phyloP scores from a whole-genome alignment of 1,284 basidiomycete species.

The Agroathelia rolfsii region DNA sequence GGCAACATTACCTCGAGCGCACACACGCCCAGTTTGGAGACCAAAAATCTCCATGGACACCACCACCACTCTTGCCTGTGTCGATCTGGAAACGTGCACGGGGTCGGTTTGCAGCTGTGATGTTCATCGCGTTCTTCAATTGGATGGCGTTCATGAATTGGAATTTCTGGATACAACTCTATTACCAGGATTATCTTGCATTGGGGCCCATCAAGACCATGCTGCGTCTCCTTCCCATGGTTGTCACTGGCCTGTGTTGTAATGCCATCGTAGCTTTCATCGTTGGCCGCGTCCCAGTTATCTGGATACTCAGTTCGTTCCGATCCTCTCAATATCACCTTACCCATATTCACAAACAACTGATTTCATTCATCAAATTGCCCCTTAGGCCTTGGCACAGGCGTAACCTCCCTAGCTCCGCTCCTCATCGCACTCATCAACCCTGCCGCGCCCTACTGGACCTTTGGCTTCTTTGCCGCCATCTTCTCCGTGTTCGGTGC shows the following conservation, averaged over 20 bases:
- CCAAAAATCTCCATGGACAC: conserved; percentile 28
- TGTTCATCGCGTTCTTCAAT: conserved; percentile 58
- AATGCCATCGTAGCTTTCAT: conserved; percentile 27
- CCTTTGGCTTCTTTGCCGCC: conserved; percentile 72
- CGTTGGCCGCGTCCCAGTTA: conserved; percentile 18
- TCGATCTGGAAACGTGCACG: conserved; percentile 59
- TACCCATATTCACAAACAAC: conserved; percentile 1
- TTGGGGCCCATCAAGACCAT: conserved; percentile 27
- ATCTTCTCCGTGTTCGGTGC: conserved; percentile 66
- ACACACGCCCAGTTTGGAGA: conserved; percentile 17
- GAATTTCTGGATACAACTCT: conserved; percentile 40
- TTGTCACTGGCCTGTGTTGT: conserved; percentile 25
- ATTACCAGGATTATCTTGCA: conserved; percentile 8
- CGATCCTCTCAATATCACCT: neutral
- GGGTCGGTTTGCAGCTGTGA: conserved; percentile 58
- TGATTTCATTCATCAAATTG: conserved; percentile 3
- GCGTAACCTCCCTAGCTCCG: conserved; percentile 53
- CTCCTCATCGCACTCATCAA: conserved; percentile 68
- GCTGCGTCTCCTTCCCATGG: conserved; percentile 36
- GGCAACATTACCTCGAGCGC: conserved; percentile 57
- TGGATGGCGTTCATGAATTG: conserved; percentile 58
- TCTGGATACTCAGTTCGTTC: conserved; percentile 14
- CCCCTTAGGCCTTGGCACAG: conserved; percentile 45
- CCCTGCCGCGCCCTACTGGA: conserved; percentile 61
- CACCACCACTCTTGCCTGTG: conserved; percentile 64